Evolutionary conservation across 257 asterid species (phyloP).

Genomic region (Ilex aquifolium): DNA sequence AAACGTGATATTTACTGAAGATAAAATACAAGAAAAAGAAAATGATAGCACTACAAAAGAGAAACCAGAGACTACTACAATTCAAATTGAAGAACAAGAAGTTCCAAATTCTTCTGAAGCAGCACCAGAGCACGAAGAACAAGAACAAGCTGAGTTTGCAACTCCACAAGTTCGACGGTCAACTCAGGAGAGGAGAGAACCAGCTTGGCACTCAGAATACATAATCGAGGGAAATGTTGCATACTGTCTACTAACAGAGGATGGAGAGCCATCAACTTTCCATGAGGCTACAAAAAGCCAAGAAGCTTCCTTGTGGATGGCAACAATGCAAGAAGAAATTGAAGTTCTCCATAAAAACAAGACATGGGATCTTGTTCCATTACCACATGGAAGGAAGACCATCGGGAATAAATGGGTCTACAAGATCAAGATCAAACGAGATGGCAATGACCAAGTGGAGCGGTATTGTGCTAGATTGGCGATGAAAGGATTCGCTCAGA

Average conservation of each 20-base stretch:
- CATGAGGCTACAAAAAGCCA: conserved; percentile 5
- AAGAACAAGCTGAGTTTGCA: background rate
- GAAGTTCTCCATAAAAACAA: conserved; percentile 10
- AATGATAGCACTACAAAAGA: background rate
- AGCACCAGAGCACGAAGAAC: conserved; percentile 1
- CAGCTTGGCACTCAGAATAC: conserved; percentile 12
- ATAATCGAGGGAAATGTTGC: conserved; percentile 11
- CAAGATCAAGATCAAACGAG: background rate
- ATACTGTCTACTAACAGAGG: conserved; percentile 14
- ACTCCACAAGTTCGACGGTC: conserved; percentile 1
- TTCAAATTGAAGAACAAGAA: background rate
- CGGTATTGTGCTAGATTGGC: background rate
- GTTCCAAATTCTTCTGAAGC: conserved; percentile 3
- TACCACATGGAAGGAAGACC: background rate
- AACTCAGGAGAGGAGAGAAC: background rate
- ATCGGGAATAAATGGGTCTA: background rate
- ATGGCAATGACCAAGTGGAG: conserved; percentile 8
- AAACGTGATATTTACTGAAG: conserved; percentile 4
- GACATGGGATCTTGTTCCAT: conserved; percentile 11
- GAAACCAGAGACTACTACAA: background rate
- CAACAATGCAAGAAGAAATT: conserved; percentile 14
- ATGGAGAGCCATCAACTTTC: conserved; percentile 12
- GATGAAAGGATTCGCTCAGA: too few species aligned
- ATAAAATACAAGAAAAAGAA: conserved; percentile 4
- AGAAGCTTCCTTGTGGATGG: conserved; percentile 7